Base-by-base conservation (phyloP, 1,139 yeast genomes). In the Hemisphaericaspora xylanilytica region DNA sequence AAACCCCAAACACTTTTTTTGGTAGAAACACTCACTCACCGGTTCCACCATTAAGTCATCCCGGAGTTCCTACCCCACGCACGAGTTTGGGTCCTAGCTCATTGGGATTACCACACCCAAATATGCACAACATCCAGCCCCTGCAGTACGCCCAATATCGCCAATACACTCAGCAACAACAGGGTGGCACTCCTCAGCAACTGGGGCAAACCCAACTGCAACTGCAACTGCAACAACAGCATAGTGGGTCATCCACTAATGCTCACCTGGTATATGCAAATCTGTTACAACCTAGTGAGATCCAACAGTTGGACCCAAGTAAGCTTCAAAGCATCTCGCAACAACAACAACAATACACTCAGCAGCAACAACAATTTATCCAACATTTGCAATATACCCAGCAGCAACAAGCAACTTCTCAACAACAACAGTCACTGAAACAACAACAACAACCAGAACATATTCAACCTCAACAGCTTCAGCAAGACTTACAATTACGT, bases 151-250 rank as follows among this genome's bases (percentile, higher is more conserved):
- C 26, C 14, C 48, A 42, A 21, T 39, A 40, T n/a, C 40, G 36
- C 7, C 46, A 42, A 28, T 42, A 32, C 12, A 37, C 33, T 21
- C 42, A 37, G 11, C 37, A 38, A 28, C 40, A 6, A 7, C 38
- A 30, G 11, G 21, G 8, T 20, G 21, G 8, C 9, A 7, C 12
- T 13, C 35, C n/a, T n/a, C n/a, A n/a, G n/a, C n/a, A 36, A 16
- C 28, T 13, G 28, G 28, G 21, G 5, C 28, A 26, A 26, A 10
- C 15, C 14, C 30, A 32, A 28, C 36, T 28, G 21, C 47, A 44
- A 38, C 50, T 46, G 35, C 54, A 44, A 15, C 46, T 47, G 33
- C 47, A 51, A 36, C 51, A 46, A 12, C 55, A 42, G 29, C 58
- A 55, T 22, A 9, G 22, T 20, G 22, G 8, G 6, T 6, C 22